phyloP scores from a whole-genome alignment of 257 asterid genomes.

The Henckelia pumila region DNA sequence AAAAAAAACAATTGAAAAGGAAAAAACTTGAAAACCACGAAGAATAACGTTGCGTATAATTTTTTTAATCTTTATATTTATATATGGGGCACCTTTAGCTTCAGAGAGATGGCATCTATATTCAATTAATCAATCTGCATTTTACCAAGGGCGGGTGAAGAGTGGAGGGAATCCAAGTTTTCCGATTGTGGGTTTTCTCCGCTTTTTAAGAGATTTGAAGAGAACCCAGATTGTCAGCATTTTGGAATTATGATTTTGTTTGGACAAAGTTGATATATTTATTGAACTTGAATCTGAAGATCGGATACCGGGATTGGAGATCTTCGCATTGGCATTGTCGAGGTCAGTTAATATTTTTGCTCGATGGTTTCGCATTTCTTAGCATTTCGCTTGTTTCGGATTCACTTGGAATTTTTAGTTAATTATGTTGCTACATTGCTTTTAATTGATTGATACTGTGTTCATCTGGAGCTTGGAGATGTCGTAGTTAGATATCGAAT shows the following conservation, averaged over 20 bases:
- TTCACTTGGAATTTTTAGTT: slow-evolving; percentile 10
- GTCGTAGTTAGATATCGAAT: slow-evolving; percentile 43
- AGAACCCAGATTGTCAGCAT: neutral
- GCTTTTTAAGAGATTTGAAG: neutral
- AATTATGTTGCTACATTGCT: slow-evolving; percentile 17
- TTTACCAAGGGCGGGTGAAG: neutral
- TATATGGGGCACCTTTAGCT: too few species aligned
- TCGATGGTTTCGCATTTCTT: slow-evolving; percentile 29
- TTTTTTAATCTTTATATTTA: too few species aligned
- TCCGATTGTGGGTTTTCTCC: neutral
- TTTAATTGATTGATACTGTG: slow-evolving; percentile 24
- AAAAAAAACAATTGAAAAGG: too few species aligned
- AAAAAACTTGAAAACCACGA: too few species aligned
- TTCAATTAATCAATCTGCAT: neutral
- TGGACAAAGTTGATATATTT: neutral
- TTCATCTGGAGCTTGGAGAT: slow-evolving; percentile 27
- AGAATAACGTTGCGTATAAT: too few species aligned
- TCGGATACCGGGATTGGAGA: slow-evolving; percentile 46
- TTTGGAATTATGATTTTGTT: neutral
- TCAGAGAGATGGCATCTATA: too few species aligned
- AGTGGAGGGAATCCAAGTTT: neutral
- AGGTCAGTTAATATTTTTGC: slow-evolving; percentile 37
- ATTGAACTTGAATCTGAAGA: slow-evolving; percentile 37
- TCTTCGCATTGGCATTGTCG: slow-evolving; percentile 43
- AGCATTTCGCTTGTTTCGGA: slow-evolving; percentile 12